phyloP scores from a whole-genome alignment of 208 protist species.

The Crithidia thermophila region DNA sequence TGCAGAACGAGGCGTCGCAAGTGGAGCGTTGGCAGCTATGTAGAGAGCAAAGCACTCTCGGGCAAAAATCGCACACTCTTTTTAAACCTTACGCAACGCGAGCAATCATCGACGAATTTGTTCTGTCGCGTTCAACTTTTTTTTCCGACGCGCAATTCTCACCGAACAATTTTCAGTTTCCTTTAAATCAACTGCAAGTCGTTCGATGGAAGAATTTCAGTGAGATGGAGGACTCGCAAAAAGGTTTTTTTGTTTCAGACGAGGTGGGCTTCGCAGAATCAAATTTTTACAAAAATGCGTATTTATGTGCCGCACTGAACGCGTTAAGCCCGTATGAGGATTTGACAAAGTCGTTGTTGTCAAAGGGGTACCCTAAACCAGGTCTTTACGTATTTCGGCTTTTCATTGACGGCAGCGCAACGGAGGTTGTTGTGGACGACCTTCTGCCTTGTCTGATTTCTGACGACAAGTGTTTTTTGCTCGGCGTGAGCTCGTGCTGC shows the following conservation, averaged over 20 bases:
- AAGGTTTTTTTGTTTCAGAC: neutral
- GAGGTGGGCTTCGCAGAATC: constrained; percentile 23
- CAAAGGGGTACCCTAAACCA: neutral
- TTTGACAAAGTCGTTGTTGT: constrained; percentile 9
- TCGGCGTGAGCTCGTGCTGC: constrained; percentile 41
- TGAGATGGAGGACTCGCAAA: neutral
- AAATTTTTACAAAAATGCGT: constrained; percentile 43
- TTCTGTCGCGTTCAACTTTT: constrained; percentile 4
- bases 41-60: neutral
- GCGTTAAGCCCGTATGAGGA: constrained; percentile 29
- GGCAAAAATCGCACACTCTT: neutral
- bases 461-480: constrained; percentile 13
- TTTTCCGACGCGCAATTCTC: constrained; percentile 23
- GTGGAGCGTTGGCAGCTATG: constrained; percentile 21
- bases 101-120: constrained; percentile 20
- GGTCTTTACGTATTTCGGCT: constrained; percentile 34
- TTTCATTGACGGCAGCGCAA: constrained; percentile 29
- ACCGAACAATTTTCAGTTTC: constrained; percentile 8
- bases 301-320: constrained; percentile 60
- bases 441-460: constrained; percentile 40
- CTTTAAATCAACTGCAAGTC: constrained; percentile 6
- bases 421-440: constrained; percentile 69
- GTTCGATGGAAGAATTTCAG: constrained; percentile 22
- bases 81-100: neutral
- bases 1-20: constrained; percentile 7